A percentile compares a stretch with the other conserved stretches of the same genome.
These are phyloP conservation scores for Pythium graminicola DNA, from an alignment of 352 stramenopile species.

Conservation along the genomic window DNA sequence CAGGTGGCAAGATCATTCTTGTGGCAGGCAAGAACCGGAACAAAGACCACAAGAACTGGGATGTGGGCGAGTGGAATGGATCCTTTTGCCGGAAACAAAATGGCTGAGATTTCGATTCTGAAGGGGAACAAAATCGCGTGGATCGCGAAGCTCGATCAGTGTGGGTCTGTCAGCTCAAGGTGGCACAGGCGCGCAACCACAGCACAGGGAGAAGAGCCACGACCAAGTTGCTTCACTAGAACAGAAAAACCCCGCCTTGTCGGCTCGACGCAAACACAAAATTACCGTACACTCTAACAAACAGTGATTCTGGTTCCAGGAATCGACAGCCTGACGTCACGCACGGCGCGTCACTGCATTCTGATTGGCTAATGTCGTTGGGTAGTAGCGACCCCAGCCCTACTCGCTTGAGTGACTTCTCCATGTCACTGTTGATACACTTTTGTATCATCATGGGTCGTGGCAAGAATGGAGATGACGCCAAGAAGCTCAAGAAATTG, in stretches of 20 bases:
- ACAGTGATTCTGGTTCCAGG: constrained; percentile 15
- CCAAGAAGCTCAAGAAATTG: constrained; percentile 14
- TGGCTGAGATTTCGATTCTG: too few species aligned
- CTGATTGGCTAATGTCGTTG: constrained; percentile 14
- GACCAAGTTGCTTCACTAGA: constrained; percentile 15
- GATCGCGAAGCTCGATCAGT: too few species aligned
- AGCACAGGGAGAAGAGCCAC: background rate
- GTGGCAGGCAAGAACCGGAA: background rate
- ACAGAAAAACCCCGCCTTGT: constrained; percentile 16
- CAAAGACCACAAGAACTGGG: background rate
- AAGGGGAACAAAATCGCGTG: too few species aligned
- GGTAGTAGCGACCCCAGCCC: background rate
- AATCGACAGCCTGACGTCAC: constrained; percentile 20
- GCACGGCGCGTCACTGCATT: constrained; percentile 18
- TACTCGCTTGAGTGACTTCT: background rate
- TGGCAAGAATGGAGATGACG: too few species aligned
- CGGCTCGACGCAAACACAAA: constrained; percentile 11
- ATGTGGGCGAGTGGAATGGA: background rate
- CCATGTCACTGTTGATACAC: background rate
- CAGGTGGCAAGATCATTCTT: constrained; percentile 1
- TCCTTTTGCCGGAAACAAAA: too few species aligned
- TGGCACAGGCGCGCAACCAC: background rate
- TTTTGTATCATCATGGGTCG: too few species aligned
- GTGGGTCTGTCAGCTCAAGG: too few species aligned
- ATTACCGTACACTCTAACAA: background rate